Percentiles rank a stretch among this genome's conserved stretches.
These are phyloP conservation scores for Colletotrichum tabaci DNA, from an alignment of 2,329 filamentous ascomycete species.

Conservation along the genomic window DNA sequence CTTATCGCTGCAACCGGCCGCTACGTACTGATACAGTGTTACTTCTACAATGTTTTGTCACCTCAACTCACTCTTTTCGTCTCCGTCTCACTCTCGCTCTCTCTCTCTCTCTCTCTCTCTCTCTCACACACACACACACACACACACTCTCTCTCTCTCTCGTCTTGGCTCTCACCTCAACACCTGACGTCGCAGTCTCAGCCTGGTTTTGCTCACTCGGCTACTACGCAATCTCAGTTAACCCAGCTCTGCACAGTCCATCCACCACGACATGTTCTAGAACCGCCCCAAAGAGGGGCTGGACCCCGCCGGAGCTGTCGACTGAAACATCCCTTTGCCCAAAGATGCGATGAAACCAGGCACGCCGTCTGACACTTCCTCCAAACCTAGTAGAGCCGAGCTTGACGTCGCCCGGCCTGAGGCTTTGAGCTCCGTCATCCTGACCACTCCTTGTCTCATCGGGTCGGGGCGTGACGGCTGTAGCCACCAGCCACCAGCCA, in stretches of 20 bases:
- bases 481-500: not conserved
- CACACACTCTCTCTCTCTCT: too few relatives aligned
- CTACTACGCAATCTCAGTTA: too few relatives aligned
- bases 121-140: too few relatives aligned
- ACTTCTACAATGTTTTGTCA: too few relatives aligned
- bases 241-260: not conserved
- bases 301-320: not conserved
- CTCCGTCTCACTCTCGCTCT: not conserved
- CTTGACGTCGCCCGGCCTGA: not conserved
- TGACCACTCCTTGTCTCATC: not conserved
- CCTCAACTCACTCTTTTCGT: not conserved
- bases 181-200: not conserved
- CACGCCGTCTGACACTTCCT: slow-evolving; percentile 10
- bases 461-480: not conserved
- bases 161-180: too few relatives aligned
- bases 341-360: slow-evolving; percentile 32
- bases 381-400: not conserved
- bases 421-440: not conserved
- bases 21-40: too few relatives aligned
- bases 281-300: not conserved
- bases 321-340: slow-evolving; percentile 26
- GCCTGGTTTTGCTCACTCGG: not conserved
- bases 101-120: too few relatives aligned
- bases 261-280: slow-evolving; percentile 1
- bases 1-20: slow-evolving; percentile 13